A percentile compares a stretch with the other conserved stretches of the same genome.
These are phyloP conservation scores for Excoecaria agallocha DNA, from an alignment of 345 rosid species.

Conservation along the genomic window DNA sequence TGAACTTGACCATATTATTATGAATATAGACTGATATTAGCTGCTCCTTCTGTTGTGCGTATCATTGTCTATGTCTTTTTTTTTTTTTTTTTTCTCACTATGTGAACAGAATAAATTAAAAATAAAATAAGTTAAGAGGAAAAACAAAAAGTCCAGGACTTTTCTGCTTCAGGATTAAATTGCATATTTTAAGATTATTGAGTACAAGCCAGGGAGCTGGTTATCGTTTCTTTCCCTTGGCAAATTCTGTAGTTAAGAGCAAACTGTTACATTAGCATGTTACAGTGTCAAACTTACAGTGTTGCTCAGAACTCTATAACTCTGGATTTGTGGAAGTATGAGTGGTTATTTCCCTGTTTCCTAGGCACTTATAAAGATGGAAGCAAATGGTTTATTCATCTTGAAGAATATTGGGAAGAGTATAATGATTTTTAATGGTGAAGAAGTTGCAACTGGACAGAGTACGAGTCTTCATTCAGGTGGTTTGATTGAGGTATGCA, in stretches of 20 bases:
- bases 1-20: background rate
- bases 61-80: background rate
- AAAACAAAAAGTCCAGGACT: background rate
- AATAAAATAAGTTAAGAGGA: background rate
- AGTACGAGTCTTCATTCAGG: slow-evolving; percentile 35
- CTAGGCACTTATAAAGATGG: slow-evolving; percentile 70
- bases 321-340: slow-evolving; percentile 11
- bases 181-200: background rate
- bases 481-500: slow-evolving; percentile 61
- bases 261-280: background rate
- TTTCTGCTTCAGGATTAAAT: background rate
- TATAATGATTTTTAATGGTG: slow-evolving; percentile 51
- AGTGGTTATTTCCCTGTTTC: slow-evolving; percentile 14
- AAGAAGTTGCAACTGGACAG: slow-evolving; percentile 47
- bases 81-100: background rate
- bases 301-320: no score
- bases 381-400: slow-evolving; percentile 53
- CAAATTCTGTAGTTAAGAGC: background rate
- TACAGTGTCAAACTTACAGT: no score
- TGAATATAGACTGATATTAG: background rate
- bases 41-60: background rate
- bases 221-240: background rate
- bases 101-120: background rate
- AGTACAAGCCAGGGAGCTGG: background rate
- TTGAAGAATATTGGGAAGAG: slow-evolving; percentile 67